Percentiles rank a stretch among this genome's conserved stretches.
Conservation (phyloP, 116 monocot species). For the Dioscorea cayenensis region DNA sequence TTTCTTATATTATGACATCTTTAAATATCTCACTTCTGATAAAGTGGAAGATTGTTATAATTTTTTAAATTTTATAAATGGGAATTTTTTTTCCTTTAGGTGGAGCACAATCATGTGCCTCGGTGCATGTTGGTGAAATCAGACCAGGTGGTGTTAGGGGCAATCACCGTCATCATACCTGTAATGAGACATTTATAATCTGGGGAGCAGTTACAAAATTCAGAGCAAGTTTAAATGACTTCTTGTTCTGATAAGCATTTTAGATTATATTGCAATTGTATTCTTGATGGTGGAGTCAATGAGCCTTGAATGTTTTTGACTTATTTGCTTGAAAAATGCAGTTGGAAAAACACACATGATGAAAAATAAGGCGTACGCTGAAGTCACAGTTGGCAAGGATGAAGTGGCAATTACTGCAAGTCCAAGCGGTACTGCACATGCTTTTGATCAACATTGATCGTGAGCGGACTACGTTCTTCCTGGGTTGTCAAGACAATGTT, state of each 20-base stretch:
- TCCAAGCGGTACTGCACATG: conserved; percentile 82
- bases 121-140: conserved; percentile 80
- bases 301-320: too few relatives aligned
- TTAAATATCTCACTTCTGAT: not conserved
- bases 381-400: conserved; percentile 43
- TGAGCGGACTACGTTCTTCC: conserved; percentile 47
- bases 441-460: conserved; percentile 62
- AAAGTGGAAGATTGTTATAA: not conserved
- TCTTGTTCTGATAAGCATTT: not conserved
- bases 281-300: too few relatives aligned
- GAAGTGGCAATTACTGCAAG: conserved; percentile 71
- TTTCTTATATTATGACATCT: too few relatives aligned
- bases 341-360: conserved; percentile 52
- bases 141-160: conserved; percentile 75
- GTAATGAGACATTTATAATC: conserved; percentile 93
- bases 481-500: conserved; percentile 72
- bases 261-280: too few relatives aligned
- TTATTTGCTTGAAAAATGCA: conserved; percentile 9
- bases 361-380: conserved; percentile 60
- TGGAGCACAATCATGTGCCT: conserved; percentile 63
- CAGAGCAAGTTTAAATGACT: conserved; percentile 32
- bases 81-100: conserved; percentile 26
- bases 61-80: not conserved
- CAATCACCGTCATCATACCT: conserved; percentile 80
- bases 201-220: conserved; percentile 89